Base-by-base conservation (phyloP, 805 yeast genomes). In the Pichia californica region DNA sequence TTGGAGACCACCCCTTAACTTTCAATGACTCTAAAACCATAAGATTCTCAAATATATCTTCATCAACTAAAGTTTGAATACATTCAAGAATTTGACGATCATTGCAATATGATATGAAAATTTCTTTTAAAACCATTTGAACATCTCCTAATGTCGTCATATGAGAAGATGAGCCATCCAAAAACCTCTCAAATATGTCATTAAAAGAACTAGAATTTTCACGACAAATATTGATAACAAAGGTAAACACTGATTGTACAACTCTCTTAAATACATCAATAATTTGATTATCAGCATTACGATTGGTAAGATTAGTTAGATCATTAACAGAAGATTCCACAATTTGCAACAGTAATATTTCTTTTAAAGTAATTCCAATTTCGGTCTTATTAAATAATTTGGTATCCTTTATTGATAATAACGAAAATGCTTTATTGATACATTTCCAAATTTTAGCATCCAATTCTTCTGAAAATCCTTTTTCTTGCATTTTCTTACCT, bases 1-100 rank as follows among this genome's bases (percentile, higher is more conserved):
- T 64, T 1, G 70, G 51, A 0, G 80, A 67, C 88, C 94, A 83
- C 0, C 96, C 97, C 30, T 64, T 59, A 0, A 68, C 51, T 19
- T 73, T 66, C 28, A 68, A 65, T 3, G 52, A 47, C 11, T 73
- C 66, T 10, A 82, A 63, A 2, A 54, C 49, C 11, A 66, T 56
- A 56, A 81, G 62, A 46, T 73, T 70, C 18, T 63, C 63, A 51
- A 66, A 72, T 1, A 82, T 76, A 25, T 79, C 82, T 19, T 66
- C 69, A 49, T 82, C 79, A 6, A 84, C 57, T 41, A 86, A 66
- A 28, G 65, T 65, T 33, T 80, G 64, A 9, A 81, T 69, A 7
- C 77, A 64, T 14, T 62, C 58, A 16, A 79, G 64, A 46, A 83
- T 71, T 31, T 72, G 72, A 45, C 71, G 73, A 50, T 87, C 94